A percentile compares a stretch with the other conserved stretches of the same genome.
Evolutionary conservation across 495 filamentous ascomycete species (phyloP).

Genomic region (Trichodelitschia bisporula): DNA sequence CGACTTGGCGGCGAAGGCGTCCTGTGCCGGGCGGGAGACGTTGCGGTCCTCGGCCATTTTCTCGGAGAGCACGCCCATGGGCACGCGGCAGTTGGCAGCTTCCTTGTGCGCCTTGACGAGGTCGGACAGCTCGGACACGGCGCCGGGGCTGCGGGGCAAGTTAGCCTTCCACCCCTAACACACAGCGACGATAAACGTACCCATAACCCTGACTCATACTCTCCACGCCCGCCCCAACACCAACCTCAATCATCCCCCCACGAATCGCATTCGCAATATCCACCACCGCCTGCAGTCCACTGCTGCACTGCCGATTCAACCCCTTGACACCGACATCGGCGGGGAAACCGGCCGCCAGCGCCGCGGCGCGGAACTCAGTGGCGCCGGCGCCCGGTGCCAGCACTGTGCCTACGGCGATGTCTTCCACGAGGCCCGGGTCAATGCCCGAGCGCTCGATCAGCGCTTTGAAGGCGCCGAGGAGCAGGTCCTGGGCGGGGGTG

Average conservation of each 20-base stretch:
- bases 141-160: slow-evolving; percentile 38
- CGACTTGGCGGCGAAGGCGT: slow-evolving; percentile 68
- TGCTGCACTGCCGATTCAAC: slow-evolving; percentile 80
- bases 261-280: slow-evolving; percentile 83
- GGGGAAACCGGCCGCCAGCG: slow-evolving; percentile 78
- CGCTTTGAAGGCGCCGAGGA: slow-evolving; percentile 58
- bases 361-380: slow-evolving; percentile 86
- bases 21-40: slow-evolving; percentile 49
- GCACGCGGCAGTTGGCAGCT: slow-evolving; percentile 87
- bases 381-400: slow-evolving; percentile 84
- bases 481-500: slow-evolving; percentile 62
- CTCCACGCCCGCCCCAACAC: slow-evolving; percentile 92
- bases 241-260: slow-evolving; percentile 80
- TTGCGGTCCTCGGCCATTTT: slow-evolving; percentile 72
- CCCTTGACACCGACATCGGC: slow-evolving; percentile 56
- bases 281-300: slow-evolving; percentile 68
- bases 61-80: slow-evolving; percentile 90
- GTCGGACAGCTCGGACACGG: slow-evolving; percentile 85
- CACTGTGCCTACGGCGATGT: slow-evolving; percentile 79
- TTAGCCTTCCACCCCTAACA: too few relatives aligned
- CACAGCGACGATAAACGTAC: slow-evolving; percentile 22
- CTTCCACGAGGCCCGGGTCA: slow-evolving; percentile 63
- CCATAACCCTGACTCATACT: slow-evolving; percentile 88
- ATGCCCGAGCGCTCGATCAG: slow-evolving; percentile 67
- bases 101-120: slow-evolving; percentile 64